phyloP scores from a whole-genome alignment of 78 protist genomes.

The Dictyostelium discoideum region DNA sequence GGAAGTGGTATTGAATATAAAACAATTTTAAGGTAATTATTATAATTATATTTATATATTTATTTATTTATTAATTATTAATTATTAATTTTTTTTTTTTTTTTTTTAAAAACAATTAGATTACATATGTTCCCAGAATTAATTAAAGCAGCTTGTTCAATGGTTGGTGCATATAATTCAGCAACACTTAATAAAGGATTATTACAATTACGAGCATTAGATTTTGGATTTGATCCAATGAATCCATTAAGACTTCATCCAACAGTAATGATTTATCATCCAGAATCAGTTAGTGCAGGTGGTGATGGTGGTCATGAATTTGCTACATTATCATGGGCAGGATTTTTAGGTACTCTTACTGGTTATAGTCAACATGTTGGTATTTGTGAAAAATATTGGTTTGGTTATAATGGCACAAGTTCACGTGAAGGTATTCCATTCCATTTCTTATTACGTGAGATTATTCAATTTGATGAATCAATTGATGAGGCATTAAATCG shows the following conservation, averaged over 20 bases:
- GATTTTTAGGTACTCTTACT: conserved; percentile 82
- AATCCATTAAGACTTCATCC: conserved; percentile 77
- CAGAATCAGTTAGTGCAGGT: conserved; percentile 5
- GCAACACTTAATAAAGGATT: conserved; percentile 63
- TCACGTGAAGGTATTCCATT: conserved; percentile 83
- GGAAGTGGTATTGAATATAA: conserved; percentile 73
- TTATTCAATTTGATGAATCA: conserved; percentile 50
- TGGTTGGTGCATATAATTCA: conserved; percentile 82
- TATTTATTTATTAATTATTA: too few relatives aligned
- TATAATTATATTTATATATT: too few relatives aligned
- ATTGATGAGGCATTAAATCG: conserved; percentile 80
- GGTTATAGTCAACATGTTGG: conserved; percentile 55
- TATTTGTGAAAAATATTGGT: conserved; percentile 84
- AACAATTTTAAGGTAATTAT: conserved; percentile 9
- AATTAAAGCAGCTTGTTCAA: conserved; percentile 85
- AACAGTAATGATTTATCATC: conserved; percentile 77
- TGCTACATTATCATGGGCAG: conserved; percentile 71
- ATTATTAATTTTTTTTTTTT: too few relatives aligned
- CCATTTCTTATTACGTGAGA: conserved; percentile 73
- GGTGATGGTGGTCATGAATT: conserved; percentile 77
- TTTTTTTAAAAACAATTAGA: not conserved
- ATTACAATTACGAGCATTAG: conserved; percentile 84
- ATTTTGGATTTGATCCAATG: conserved; percentile 67
- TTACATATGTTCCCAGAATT: conserved; percentile 87
- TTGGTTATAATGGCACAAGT: conserved; percentile 52